Conservation (phyloP, 805 yeast genomes). For the Priceomyces medius region DNA sequence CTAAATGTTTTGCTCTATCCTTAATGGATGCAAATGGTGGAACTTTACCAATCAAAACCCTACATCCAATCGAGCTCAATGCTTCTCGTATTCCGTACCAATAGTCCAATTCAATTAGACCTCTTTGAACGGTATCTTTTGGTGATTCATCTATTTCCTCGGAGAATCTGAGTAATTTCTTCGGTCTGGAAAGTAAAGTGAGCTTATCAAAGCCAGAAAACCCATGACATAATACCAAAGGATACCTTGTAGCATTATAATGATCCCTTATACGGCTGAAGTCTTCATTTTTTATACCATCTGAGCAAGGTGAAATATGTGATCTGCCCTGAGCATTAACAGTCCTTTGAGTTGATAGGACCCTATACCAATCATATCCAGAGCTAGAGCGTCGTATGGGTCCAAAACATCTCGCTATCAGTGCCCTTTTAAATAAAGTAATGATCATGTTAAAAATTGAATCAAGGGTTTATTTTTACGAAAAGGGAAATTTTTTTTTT, state of each 20-base stretch:
- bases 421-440: too few species aligned
- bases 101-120: slow-evolving; percentile 56
- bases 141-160: slow-evolving; percentile 7
- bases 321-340: too few species aligned
- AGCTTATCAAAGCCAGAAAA: slow-evolving; percentile 73
- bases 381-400: too few species aligned
- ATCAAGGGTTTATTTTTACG: too few species aligned
- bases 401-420: too few species aligned
- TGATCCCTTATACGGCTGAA: slow-evolving; percentile 30
- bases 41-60: slow-evolving; percentile 70
- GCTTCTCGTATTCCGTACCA: slow-evolving; percentile 79
- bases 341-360: too few species aligned
- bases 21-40: slow-evolving; percentile 80
- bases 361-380: too few species aligned
- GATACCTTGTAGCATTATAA: slow-evolving; percentile 63
- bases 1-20: slow-evolving; percentile 60
- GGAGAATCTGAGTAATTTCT: neutral
- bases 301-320: too few species aligned
- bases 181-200: slow-evolving; percentile 19
- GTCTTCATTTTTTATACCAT: too few species aligned
- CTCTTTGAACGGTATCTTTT: slow-evolving; percentile 14
- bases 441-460: too few species aligned
- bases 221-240: slow-evolving; percentile 85
- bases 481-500: too few species aligned
- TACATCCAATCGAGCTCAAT: slow-evolving; percentile 59